These are phyloP conservation scores for Monosporascus sp. DNA, from an alignment of 2,329 filamentous ascomycete species.

Conservation along the genomic window DNA sequence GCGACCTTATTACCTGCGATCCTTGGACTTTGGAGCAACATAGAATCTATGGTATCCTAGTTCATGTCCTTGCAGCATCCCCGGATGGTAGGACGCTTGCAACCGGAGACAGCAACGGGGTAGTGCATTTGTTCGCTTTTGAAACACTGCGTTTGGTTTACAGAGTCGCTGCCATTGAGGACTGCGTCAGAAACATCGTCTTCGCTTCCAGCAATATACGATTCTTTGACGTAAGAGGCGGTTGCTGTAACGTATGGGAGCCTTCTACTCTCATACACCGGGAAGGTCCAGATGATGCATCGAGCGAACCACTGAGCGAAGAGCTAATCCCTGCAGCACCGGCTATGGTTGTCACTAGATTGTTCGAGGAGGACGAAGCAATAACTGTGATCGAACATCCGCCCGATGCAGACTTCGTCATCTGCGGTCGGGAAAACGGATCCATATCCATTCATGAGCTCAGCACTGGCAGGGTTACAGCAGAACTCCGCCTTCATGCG, in stretches of 20 bases:
- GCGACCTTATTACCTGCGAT: conserved; percentile 4
- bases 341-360: background rate
- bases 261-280: conserved; percentile 12
- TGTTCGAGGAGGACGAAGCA: background rate
- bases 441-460: conserved; percentile 12
- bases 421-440: conserved; percentile 12
- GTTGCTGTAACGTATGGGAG: conserved; percentile 17
- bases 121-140: conserved; percentile 20
- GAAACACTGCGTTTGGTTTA: conserved; percentile 15
- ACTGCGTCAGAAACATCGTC: conserved; percentile 11
- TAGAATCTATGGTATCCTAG: background rate
- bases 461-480: conserved; percentile 6
- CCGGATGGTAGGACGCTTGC: conserved; percentile 21
- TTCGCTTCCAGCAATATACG: conserved; percentile 14
- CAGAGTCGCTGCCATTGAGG: conserved; percentile 1
- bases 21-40: conserved; percentile 14
- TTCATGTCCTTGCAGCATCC: conserved; percentile 13
- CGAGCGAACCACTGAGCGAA: conserved; percentile 3
- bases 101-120: conserved; percentile 17
- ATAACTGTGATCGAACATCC: background rate
- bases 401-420: background rate
- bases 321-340: background rate
- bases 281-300: conserved; percentile 10
- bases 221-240: conserved; percentile 14
- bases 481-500: conserved; percentile 2